phyloP scores from a whole-genome alignment of 495 filamentous ascomycete species.

The Podospora pseudopauciseta region DNA sequence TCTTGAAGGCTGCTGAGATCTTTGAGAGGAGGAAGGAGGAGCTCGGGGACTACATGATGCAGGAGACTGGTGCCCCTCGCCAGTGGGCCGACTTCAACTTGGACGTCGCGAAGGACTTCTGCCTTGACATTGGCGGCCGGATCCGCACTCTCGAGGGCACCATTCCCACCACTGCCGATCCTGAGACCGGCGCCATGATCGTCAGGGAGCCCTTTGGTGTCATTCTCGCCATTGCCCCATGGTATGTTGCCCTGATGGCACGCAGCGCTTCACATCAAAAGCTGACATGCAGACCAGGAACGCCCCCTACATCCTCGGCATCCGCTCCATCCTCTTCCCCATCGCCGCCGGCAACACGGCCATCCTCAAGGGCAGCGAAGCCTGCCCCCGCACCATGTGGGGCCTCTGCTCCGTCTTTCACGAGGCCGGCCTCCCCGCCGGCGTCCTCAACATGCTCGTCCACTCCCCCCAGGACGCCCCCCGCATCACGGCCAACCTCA shows the following conservation, averaged over 20 bases:
- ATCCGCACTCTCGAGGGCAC: constrained; percentile 57
- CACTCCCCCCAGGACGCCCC: constrained; percentile 51
- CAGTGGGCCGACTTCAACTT: constrained; percentile 63
- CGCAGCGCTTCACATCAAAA: constrained; percentile 22
- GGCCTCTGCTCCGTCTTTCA: constrained; percentile 65
- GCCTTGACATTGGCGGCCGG: constrained; percentile 69
- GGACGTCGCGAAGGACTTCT: constrained; percentile 51
- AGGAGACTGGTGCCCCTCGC: constrained; percentile 63
- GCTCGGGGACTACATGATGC: constrained; percentile 55
- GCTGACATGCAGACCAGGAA: constrained; percentile 50
- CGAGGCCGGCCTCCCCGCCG: constrained; percentile 66
- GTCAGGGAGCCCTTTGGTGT: constrained; percentile 80
- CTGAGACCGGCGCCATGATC: constrained; percentile 64
- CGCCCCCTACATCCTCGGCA: constrained; percentile 66
- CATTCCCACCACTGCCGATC: constrained; percentile 53
- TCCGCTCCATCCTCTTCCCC: constrained; percentile 66
- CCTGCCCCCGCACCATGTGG: constrained; percentile 71
- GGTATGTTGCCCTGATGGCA: constrained; percentile 44
- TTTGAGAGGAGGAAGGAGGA: constrained; percentile 62
- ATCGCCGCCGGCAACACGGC: constrained; percentile 71
- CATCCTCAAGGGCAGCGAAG: constrained; percentile 61
- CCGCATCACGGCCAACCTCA: constrained; percentile 53
- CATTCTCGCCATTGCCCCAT: constrained; percentile 77
- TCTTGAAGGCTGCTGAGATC: constrained; percentile 67
- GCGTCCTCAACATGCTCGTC: constrained; percentile 57